Base-by-base conservation (phyloP, 2,329 filamentous ascomycete genomes). In the Ophiocordyceps polyrhachis-furcata region DNA sequence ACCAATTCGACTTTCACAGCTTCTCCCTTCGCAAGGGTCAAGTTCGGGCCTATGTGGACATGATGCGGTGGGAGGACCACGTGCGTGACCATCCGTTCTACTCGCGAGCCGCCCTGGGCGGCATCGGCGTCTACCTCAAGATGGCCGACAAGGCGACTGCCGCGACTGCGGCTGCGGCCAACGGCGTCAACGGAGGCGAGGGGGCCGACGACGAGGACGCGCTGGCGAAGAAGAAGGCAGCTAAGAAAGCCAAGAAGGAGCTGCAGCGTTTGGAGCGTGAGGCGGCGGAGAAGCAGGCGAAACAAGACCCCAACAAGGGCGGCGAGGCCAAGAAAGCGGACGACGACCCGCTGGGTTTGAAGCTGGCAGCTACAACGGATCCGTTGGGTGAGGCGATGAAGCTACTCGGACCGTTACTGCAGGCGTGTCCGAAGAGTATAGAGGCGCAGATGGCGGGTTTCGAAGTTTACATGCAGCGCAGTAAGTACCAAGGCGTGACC, bases 1-100 rank as follows among this genome's bases (percentile, higher is more conserved):
- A 98, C 55, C 91, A 98, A 57, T 95, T 96, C 55, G 91, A 98
- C 60, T 98, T 98, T 69, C 93, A 98, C 69, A 86, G 79, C 59
- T 98, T 98, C 63, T 95, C 87, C 19, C 69, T 98, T n/a, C 74
- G 91, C 19, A 98, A 96, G 63, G 93, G 93, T 14, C 89, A 94
- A 69, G 85, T 96, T 48, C 74, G 89, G 46, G 84, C 91, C 1
- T 98, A 98, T 58, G 70, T 98, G 38, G 88, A 95, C 54, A 94
- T 98, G 86, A 72, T 98, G 42, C 77, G 83, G 53, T 98, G 91
- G 93, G 89, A 96, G 59, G 88, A 98, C 58, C 77, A 79, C 49
- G 65, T 96, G 41, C 80, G 87, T 45, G 83, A 93, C 54, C 91
- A 98, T 59, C 91, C 91, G 1, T 95, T 93, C 67, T 98, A 84